A percentile compares a stretch with the other conserved stretches of the same genome.
Evolutionary conservation across 2,329 filamentous ascomycete genomes (phyloP).

Genomic region (Thielaviopsis ethacetica): DNA sequence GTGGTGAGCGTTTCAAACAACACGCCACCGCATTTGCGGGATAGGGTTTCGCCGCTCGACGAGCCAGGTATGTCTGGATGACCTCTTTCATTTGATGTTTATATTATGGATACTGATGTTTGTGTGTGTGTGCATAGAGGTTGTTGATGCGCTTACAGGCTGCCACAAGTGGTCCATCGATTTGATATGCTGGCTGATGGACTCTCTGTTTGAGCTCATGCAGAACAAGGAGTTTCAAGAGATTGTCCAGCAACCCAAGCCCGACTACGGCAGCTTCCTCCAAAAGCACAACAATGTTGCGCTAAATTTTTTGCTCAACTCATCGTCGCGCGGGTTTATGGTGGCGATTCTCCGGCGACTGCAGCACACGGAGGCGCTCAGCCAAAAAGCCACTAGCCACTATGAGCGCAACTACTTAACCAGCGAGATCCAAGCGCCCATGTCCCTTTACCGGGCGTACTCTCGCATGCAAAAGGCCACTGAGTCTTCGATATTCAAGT

Average conservation of each 20-base stretch:
- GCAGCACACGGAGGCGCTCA: conserved; percentile 35
- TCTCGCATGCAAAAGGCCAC: conserved; percentile 35
- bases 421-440: conserved; percentile 27
- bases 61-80: conserved; percentile 29
- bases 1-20: conserved; percentile 48
- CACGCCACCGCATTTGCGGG: conserved; percentile 34
- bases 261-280: conserved; percentile 32
- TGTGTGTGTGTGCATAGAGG: conserved; percentile 30
- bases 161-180: conserved; percentile 68
- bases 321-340: conserved; percentile 56
- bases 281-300: conserved; percentile 39
- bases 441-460: conserved; percentile 40
- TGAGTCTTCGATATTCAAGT: conserved; percentile 36
- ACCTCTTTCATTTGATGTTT: not conserved
- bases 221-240: conserved; percentile 34
- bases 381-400: conserved; percentile 32
- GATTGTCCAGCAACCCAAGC: conserved; percentile 30
- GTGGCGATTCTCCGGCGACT: conserved; percentile 51
- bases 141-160: conserved; percentile 55
- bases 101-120: conserved; percentile 11
- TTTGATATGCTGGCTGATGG: conserved; percentile 46
- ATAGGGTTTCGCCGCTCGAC: conserved; percentile 42
- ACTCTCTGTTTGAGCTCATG: conserved; percentile 39
- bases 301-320: conserved; percentile 52
- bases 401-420: conserved; percentile 28